A percentile compares a stretch with the other conserved stretches of the same genome.
Evolutionary conservation across 768 basidiomycete genomes (phyloP).

Genomic region (Mycena sanguinolenta): DNA sequence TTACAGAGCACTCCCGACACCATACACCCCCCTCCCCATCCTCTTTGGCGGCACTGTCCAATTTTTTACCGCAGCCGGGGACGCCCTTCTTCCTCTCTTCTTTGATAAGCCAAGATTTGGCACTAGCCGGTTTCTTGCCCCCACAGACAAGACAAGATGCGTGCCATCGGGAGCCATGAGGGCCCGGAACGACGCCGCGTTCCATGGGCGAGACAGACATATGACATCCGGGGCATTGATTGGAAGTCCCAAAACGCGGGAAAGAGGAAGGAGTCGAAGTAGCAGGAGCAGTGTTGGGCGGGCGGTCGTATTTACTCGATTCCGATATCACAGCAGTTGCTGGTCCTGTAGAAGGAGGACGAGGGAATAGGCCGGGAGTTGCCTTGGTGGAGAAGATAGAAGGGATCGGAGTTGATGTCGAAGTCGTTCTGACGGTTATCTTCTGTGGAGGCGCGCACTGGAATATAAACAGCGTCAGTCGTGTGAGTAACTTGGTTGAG

Average conservation of each 20-base stretch:
- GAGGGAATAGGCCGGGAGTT: conserved; percentile 5
- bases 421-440: conserved; percentile 44
- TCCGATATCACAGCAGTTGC: conserved; percentile 9
- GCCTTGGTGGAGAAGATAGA: conserved; percentile 35
- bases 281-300: conserved; percentile 53
- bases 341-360: conserved; percentile 20
- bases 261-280: conserved; percentile 49
- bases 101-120: conserved; percentile 50
- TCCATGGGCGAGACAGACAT: conserved; percentile 87
- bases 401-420: conserved; percentile 17
- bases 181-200: conserved; percentile 86
- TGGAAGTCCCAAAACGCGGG: conserved; percentile 71
- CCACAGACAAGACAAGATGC: conserved; percentile 83
- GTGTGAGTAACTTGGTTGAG: background rate
- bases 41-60: conserved; percentile 86
- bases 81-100: conserved; percentile 66
- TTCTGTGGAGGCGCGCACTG: conserved; percentile 63
- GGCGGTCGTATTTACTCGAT: conserved; percentile 49
- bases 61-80: conserved; percentile 85
- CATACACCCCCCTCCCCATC: conserved; percentile 79
- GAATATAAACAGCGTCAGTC: background rate
- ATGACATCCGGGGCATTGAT: conserved; percentile 82
- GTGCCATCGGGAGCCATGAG: conserved; percentile 88
- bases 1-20: conserved; percentile 88
- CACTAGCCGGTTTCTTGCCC: conserved; percentile 67